Base-by-base conservation (phyloP, 139 green algal species). In the Ulvella scutata region DNA sequence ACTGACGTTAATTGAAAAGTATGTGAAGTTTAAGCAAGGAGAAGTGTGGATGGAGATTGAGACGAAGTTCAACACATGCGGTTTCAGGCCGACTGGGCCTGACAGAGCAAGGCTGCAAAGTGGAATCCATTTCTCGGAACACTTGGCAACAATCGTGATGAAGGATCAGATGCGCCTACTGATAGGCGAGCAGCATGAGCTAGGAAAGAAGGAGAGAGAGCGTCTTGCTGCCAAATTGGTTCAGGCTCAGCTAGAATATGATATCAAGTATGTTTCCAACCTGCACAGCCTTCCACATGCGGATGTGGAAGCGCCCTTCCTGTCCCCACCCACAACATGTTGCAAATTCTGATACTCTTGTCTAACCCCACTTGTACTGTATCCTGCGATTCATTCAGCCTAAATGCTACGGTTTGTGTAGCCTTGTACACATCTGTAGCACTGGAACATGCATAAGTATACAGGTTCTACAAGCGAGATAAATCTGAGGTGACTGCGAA, bases 1-100 rank as follows among this genome's bases (percentile, higher is more conserved):
- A 31, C 17, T 67, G 51, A 67, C 9, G n/a, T 29, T 67, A 7
- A 29, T 67, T 6, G 51, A 67, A 23, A 67, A 67, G 51, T 67
- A 67, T 67, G 51, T 67, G 17, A 67, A 67, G 17, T 67, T 67
- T 26, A 67, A 67, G 33, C 51, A 67, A 23, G 51, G 51, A 67
- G 51, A 67, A 29, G 20, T 67, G 13, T 67, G 51, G 51, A 67
- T 67, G 51, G 51, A 67, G 6, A 67, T 67, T 29, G 51, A n/a
- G 7, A 36, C 51, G 4, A 67, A 67, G 20, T 67, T 67, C 51
- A n/a, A 67, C 17, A 23, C 51, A 26, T 67, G n/a, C 31, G 51
- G 51, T 26, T 67, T 67, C 2, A 10, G 51, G 17, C 51, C 51
- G 4, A 67, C 51, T 23, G 51, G n/a, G 13, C n/a, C 51, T 9